These are phyloP conservation scores for Fusarium sp. DNA, from an alignment of 2,329 filamentous ascomycete genomes.

Conservation along the genomic window DNA sequence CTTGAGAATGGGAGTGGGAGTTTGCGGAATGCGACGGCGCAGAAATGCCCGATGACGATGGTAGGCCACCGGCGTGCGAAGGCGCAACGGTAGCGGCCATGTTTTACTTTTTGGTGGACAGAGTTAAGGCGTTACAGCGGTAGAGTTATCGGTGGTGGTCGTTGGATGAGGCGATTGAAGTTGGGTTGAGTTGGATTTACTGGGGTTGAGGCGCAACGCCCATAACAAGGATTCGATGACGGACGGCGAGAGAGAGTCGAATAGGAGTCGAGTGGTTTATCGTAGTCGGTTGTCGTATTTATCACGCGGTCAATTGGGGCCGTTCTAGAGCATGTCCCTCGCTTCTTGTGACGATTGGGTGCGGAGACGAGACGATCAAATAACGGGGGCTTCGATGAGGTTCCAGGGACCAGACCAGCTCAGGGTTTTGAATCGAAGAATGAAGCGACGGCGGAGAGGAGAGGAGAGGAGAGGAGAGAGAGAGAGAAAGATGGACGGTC, in stretches of 20 bases:
- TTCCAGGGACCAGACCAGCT: neutral
- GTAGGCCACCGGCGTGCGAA: slow-evolving; percentile 45
- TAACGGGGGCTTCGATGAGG: slow-evolving; percentile 8
- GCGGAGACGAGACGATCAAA: slow-evolving; percentile 28
- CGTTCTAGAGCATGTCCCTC: slow-evolving; percentile 29
- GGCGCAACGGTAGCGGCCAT: slow-evolving; percentile 51
- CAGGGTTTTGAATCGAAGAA: neutral
- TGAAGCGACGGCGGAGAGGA: neutral
- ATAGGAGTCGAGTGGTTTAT: slow-evolving; percentile 1
- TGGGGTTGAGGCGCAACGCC: slow-evolving; percentile 30
- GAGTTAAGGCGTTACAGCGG: neutral
- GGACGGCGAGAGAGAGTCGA: slow-evolving; percentile 4
- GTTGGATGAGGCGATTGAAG: slow-evolving; percentile 15
- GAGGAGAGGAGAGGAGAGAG: neutral
- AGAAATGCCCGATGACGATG: slow-evolving; percentile 41
- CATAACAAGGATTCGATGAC: slow-evolving; percentile 19
- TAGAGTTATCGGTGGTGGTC: slow-evolving; percentile 1
- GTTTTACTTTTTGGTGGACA: slow-evolving; percentile 5
- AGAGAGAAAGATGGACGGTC: too few relatives aligned
- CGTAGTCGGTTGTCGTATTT: slow-evolving; percentile 15
- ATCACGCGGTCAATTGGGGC: slow-evolving; percentile 32
- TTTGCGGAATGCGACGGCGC: slow-evolving; percentile 36
- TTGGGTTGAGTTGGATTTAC: neutral
- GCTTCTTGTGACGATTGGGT: slow-evolving; percentile 18
- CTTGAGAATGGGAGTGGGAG: slow-evolving; percentile 32